Conservation (phyloP, 2,329 filamentous ascomycete genomes). For the Xylaria sp. region DNA sequence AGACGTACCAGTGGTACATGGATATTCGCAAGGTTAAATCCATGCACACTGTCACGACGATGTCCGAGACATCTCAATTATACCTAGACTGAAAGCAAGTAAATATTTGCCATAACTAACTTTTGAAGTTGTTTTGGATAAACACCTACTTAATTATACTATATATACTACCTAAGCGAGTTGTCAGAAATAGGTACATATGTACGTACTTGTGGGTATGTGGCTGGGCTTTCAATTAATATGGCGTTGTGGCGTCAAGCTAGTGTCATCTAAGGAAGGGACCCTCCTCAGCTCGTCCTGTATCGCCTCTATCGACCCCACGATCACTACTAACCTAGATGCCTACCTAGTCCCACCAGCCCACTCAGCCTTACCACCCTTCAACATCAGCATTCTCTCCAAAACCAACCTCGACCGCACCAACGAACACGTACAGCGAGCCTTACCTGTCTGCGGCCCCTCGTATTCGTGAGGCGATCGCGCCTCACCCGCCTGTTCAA, state of each 20-base stretch:
- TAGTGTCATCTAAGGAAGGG: neutral
- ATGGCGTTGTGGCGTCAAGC: slow-evolving; percentile 17
- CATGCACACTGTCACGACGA: no score
- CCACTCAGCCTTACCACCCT: slow-evolving; percentile 36
- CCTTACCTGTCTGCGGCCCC: neutral
- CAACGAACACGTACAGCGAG: neutral
- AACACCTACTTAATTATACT: no score
- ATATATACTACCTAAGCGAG: no score
- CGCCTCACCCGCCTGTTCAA: neutral
- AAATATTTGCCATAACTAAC: no score
- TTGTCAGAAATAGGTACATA: no score
- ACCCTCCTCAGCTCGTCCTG: neutral
- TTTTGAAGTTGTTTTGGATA: no score
- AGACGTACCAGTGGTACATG: no score
- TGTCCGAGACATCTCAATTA: no score
- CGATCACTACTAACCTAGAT: no score
- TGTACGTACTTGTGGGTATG: no score
- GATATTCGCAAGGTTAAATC: no score
- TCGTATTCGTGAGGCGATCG: neutral
- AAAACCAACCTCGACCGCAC: slow-evolving; percentile 13
- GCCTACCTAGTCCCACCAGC: neutral
- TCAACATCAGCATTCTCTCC: slow-evolving; percentile 13
- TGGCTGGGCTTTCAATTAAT: neutral
- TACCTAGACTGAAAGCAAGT: no score
- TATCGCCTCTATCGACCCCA: slow-evolving; percentile 24